These are phyloP conservation scores for Yamadazyma epiphylla DNA, from an alignment of 1,139 yeast species.

Conservation along the genomic window DNA sequence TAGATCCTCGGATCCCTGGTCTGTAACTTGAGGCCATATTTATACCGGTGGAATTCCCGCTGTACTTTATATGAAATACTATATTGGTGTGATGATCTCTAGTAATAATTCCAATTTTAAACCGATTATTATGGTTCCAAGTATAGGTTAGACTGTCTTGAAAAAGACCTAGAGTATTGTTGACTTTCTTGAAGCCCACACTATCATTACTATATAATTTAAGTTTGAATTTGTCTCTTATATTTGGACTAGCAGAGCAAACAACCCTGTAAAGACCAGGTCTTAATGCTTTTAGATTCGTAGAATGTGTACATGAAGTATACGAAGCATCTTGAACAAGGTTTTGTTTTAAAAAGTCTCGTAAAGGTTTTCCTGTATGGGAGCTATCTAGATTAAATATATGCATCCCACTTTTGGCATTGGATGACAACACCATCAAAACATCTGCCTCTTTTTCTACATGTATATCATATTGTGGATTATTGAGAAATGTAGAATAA, in stretches of 20 bases:
- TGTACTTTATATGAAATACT: constrained; percentile 24
- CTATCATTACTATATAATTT: constrained; percentile 8
- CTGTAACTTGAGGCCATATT: constrained; percentile 23
- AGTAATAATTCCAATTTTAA: constrained; percentile 25
- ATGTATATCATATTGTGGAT: constrained; percentile 57
- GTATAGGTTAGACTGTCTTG: constrained; percentile 16
- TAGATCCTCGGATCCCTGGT: constrained; percentile 42
- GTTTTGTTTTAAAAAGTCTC: not conserved
- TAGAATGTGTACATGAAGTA: too few relatives aligned
- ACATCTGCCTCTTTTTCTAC: constrained; percentile 16
- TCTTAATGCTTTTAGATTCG: constrained; percentile 13
- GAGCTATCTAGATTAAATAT: not conserved
- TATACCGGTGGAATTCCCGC: constrained; percentile 16
- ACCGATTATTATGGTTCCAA: constrained; percentile 40
- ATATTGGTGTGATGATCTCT: constrained; percentile 18
- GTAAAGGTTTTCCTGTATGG: not conserved
- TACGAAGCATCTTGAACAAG: not conserved
- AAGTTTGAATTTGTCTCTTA: constrained; percentile 10
- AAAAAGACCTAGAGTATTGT: constrained; percentile 35
- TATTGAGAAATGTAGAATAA: constrained; percentile 44
- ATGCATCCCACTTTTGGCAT: not conserved
- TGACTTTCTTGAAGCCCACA: constrained; percentile 14
- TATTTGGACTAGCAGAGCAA: constrained; percentile 24
- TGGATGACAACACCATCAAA: constrained; percentile 19
- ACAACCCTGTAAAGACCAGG: constrained; percentile 37